Percentiles rank a stretch among this genome's conserved stretches.
These are phyloP conservation scores for Vaccinium macrocarpon DNA, from an alignment of 148 eudicot species.

Conservation along the genomic window DNA sequence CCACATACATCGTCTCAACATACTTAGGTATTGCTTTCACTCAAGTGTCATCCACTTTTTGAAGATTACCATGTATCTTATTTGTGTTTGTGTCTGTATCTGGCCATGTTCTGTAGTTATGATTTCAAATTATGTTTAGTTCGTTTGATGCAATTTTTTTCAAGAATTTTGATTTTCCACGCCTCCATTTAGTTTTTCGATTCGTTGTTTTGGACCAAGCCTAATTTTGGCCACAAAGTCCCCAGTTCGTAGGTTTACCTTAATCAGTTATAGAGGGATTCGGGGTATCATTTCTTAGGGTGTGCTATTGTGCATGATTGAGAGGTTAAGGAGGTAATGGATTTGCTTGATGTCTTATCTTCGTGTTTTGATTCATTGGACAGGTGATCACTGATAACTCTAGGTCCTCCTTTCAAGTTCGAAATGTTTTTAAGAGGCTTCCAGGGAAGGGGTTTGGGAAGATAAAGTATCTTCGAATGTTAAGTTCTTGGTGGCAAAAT, in stretches of 20 bases:
- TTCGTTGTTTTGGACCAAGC: neutral
- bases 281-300: neutral
- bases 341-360: neutral
- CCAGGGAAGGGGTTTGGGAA: slow-evolving; percentile 4
- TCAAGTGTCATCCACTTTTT: too few species aligned
- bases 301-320: slow-evolving; percentile 8
- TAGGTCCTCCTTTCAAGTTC: neutral
- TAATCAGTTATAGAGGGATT: neutral
- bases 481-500: neutral
- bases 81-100: too few species aligned
- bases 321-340: neutral
- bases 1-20: too few species aligned
- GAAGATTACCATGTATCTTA: too few species aligned
- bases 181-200: too few species aligned
- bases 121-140: too few species aligned
- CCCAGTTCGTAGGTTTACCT: neutral
- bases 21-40: too few species aligned
- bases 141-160: too few species aligned
- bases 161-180: too few species aligned
- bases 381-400: neutral
- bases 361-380: neutral
- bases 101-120: too few species aligned
- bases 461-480: neutral
- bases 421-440: neutral
- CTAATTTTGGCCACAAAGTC: neutral